A percentile compares a stretch with the other conserved stretches of the same genome.
phyloP scores from a whole-genome alignment of 306 rosid genomes.

The Cicer bijugum region DNA sequence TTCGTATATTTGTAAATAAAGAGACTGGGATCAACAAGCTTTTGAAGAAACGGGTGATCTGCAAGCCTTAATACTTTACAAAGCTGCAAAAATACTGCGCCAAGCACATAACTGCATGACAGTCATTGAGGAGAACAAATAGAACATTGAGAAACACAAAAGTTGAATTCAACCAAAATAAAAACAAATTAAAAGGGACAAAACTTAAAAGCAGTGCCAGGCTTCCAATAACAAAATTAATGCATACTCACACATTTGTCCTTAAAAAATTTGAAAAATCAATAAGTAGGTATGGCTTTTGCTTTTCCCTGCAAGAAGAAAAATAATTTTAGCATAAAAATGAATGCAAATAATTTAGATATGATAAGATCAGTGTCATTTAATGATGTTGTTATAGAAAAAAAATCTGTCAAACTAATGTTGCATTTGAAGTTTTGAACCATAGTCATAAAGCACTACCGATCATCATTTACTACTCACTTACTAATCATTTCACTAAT shows the following conservation, averaged over 20 bases:
- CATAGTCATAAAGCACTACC: not conserved
- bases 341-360: constrained; percentile 31
- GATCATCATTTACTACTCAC: constrained; percentile 24
- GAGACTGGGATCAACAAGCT: constrained; percentile 81
- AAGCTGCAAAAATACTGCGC: constrained; percentile 87
- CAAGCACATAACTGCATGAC: constrained; percentile 72
- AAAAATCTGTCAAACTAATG: not conserved
- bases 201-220: not conserved
- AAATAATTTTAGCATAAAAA: constrained; percentile 35
- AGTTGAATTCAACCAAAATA: not conserved
- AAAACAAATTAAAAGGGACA: not conserved
- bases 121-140: constrained; percentile 38
- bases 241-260: constrained; percentile 71
- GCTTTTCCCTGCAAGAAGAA: constrained; percentile 55
- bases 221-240: constrained; percentile 23
- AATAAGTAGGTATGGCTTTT: constrained; percentile 84
- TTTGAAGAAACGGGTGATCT: constrained; percentile 69
- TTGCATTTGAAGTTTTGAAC: constrained; percentile 18
- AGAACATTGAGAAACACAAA: constrained; percentile 35
- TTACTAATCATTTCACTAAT: constrained; percentile 6
- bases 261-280: constrained; percentile 71
- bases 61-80: constrained; percentile 68
- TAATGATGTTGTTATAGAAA: constrained; percentile 12
- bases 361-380: constrained; percentile 27
- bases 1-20: constrained; percentile 66